Evolutionary conservation across 1,139 yeast genomes (phyloP).

Genomic region (Suhomyces kunorum): DNA sequence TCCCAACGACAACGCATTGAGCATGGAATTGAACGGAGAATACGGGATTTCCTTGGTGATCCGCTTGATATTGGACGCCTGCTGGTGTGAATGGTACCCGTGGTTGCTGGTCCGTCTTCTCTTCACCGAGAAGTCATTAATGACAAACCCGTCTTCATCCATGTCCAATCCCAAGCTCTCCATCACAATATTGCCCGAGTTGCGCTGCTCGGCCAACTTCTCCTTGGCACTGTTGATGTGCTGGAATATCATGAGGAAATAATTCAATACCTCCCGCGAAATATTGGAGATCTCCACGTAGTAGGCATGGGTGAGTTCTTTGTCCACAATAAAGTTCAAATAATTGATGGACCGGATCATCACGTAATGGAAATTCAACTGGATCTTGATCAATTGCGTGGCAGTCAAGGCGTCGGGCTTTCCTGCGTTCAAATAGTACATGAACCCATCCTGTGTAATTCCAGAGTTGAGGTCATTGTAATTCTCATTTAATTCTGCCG

Average conservation of each 20-base stretch:
- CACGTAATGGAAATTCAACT: conserved; percentile 47
- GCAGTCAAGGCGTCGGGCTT: conserved; percentile 45
- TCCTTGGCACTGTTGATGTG: conserved; percentile 24
- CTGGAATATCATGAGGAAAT: conserved; percentile 41
- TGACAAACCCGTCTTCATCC: conserved; percentile 51
- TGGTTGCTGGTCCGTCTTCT: conserved; percentile 27
- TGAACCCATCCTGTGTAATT: conserved; percentile 32
- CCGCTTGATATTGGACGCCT: conserved; percentile 13
- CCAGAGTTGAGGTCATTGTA: conserved; percentile 16
- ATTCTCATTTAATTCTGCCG: conserved; percentile 5
- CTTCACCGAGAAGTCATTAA: conserved; percentile 48
- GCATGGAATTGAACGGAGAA: conserved; percentile 46
- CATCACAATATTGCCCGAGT: conserved; percentile 17
- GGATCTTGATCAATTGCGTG: conserved; percentile 43
- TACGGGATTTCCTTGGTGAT: conserved; percentile 33
- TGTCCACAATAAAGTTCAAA: conserved; percentile 48
- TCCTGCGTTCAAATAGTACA: conserved; percentile 36
- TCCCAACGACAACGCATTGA: conserved; percentile 49
- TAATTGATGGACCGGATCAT: conserved; percentile 48
- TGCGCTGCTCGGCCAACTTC: conserved; percentile 12
- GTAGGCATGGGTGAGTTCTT: conserved; percentile 41
- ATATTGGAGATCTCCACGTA: conserved; percentile 40
- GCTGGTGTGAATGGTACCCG: conserved; percentile 8
- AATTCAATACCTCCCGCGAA: conserved; percentile 42
- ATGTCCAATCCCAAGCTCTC: conserved; percentile 24